Evolutionary conservation across 768 basidiomycete species (phyloP).

Genomic region (Serpula lacrymans): DNA sequence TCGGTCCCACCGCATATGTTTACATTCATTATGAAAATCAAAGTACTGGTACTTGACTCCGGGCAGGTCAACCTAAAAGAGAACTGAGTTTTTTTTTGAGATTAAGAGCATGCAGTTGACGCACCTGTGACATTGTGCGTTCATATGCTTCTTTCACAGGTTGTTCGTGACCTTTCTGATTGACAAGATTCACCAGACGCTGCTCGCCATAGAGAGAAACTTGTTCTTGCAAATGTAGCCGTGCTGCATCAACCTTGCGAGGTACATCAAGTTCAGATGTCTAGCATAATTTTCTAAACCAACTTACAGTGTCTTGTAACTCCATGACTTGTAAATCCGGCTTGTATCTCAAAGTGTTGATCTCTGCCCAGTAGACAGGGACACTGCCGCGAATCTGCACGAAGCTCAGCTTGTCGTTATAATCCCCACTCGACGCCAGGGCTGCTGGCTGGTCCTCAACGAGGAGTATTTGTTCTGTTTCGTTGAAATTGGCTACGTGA

Average conservation of each 20-base stretch:
- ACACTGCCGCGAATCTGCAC: constrained; percentile 94
- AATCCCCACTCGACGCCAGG: constrained; percentile 38
- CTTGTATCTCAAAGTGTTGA: constrained; percentile 93
- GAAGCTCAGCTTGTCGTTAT: constrained; percentile 70
- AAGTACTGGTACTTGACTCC: constrained; percentile 89
- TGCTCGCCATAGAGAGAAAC: constrained; percentile 73
- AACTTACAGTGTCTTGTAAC: constrained; percentile 72
- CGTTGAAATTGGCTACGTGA: constrained; percentile 95
- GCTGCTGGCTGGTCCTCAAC: constrained; percentile 57
- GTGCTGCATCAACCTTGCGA: constrained; percentile 63
- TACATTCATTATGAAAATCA: constrained; percentile 96
- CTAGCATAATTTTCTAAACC: not conserved
- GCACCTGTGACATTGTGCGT: constrained; percentile 61
- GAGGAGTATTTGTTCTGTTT: constrained; percentile 92
- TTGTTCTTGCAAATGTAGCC: constrained; percentile 72
- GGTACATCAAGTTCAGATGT: constrained; percentile 3
- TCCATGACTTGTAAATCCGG: constrained; percentile 98
- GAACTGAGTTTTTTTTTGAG: not conserved
- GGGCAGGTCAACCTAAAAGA: constrained; percentile 52
- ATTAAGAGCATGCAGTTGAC: constrained; percentile 10
- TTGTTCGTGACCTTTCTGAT: constrained; percentile 89
- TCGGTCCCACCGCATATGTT: constrained; percentile 91
- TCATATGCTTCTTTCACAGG: constrained; percentile 97
- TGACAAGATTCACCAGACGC: constrained; percentile 85
- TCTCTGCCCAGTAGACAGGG: constrained; percentile 94